These are phyloP conservation scores for Nigrograna mackinnonii DNA, from an alignment of 2,329 filamentous ascomycete species.

Conservation along the genomic window DNA sequence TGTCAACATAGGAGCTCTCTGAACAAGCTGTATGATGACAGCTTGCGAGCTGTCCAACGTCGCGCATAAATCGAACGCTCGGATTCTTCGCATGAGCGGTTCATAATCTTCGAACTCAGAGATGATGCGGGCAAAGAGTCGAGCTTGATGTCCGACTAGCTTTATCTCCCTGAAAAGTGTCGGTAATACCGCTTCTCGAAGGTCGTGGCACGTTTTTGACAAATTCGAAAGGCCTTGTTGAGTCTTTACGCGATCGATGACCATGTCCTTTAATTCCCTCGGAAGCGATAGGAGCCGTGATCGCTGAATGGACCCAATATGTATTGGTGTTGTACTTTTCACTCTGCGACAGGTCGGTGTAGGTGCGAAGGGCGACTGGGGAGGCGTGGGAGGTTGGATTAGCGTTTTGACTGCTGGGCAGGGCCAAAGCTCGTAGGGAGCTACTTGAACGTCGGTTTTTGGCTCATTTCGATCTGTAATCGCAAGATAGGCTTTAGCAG, in stretches of 20 bases:
- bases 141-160: neutral
- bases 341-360: too few relatives aligned
- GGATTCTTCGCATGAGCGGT: neutral
- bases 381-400: too few relatives aligned
- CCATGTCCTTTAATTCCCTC: neutral
- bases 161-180: neutral
- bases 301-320: neutral
- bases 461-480: too few relatives aligned
- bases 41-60: neutral
- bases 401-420: too few relatives aligned
- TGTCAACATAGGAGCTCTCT: neutral
- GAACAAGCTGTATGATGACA: neutral
- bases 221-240: neutral
- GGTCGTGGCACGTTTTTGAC: neutral
- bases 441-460: too few relatives aligned
- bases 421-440: too few relatives aligned
- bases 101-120: neutral
- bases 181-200: neutral
- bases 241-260: neutral
- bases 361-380: too few relatives aligned
- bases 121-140: neutral
- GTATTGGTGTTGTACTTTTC: too few relatives aligned
- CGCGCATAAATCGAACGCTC: neutral
- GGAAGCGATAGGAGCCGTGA: neutral
- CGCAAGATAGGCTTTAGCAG: too few relatives aligned